Evolutionary conservation across 2,329 filamentous ascomycete genomes (phyloP).

Genomic region (Pseudovirgaria hyperparasitica): DNA sequence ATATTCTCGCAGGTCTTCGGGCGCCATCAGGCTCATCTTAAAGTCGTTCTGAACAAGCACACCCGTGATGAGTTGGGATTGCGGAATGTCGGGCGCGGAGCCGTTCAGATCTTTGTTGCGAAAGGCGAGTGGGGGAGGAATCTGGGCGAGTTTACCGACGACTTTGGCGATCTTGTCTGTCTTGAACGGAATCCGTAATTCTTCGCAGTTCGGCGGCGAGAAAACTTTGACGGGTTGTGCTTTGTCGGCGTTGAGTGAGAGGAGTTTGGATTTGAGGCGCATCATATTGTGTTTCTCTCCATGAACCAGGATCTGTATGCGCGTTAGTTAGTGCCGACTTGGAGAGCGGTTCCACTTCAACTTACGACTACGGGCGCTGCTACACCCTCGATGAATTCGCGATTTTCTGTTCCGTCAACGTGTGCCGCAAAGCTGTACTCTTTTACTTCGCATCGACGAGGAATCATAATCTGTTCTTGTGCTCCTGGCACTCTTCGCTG

Average conservation of each 20-base stretch:
- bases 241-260: conserved; percentile 81
- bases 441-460: conserved; percentile 79
- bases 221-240: conserved; percentile 78
- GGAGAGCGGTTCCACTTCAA: conserved; percentile 13
- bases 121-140: conserved; percentile 48
- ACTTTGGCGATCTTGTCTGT: conserved; percentile 94
- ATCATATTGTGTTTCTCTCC: conserved; percentile 98
- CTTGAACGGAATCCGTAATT: conserved; percentile 87
- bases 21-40: conserved; percentile 92
- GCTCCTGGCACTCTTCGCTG: conserved; percentile 48
- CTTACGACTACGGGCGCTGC: conserved; percentile 81
- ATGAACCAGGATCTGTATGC: conserved; percentile 72
- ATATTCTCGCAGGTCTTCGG: conserved; percentile 90
- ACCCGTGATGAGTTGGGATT: conserved; percentile 58
- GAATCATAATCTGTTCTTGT: conserved; percentile 77
- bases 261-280: conserved; percentile 83
- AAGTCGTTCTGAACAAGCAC: conserved; percentile 97
- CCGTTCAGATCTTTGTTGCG: conserved; percentile 28
- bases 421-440: conserved; percentile 95
- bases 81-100: conserved; percentile 9
- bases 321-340: conserved; percentile 4
- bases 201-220: conserved; percentile 88
- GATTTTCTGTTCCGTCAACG: conserved; percentile 89
- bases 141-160: conserved; percentile 79
- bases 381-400: conserved; percentile 93